Percentiles rank a stretch among this genome's conserved stretches.
Evolutionary conservation across 31 red algal genomes (phyloP).

Genomic region (Endocladia muricata): DNA sequence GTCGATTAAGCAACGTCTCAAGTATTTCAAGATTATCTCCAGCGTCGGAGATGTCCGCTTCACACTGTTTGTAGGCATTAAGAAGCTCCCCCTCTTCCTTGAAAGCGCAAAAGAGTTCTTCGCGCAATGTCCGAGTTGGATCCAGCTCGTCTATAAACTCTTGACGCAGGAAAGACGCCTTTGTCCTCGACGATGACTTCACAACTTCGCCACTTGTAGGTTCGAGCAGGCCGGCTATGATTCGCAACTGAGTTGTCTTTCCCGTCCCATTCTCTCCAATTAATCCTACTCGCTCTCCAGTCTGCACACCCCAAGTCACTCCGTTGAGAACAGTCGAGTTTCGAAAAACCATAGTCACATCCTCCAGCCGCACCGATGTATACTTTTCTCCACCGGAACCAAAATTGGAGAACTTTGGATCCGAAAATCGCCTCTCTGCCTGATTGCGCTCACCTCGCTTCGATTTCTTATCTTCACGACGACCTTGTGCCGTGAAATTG

Average conservation of each 20-base stretch:
- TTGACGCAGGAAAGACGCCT: conserved; percentile 85
- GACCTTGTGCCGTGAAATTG: conserved; percentile 61
- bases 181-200: conserved; percentile 48
- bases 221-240: conserved; percentile 78
- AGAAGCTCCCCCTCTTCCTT: conserved; percentile 57
- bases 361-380: conserved; percentile 77
- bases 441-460: conserved; percentile 47
- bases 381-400: conserved; percentile 69
- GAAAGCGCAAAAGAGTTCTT: conserved; percentile 79
- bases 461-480: conserved; percentile 42
- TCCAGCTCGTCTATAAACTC: conserved; percentile 98
- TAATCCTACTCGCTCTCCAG: conserved; percentile 85
- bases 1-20: conserved; percentile 68
- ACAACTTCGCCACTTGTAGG: conserved; percentile 84
- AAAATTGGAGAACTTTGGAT: conserved; percentile 47
- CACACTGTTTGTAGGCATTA: conserved; percentile 55
- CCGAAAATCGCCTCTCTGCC: conserved; percentile 43
- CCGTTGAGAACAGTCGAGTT: conserved; percentile 67
- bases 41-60: conserved; percentile 61
- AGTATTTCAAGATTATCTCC: conserved; percentile 77
- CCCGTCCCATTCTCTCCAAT: conserved; percentile 93
- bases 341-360: conserved; percentile 75
- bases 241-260: conserved; percentile 86
- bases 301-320: conserved; percentile 78
- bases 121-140: conserved; percentile 77